Conservation (phyloP, 148 eudicot genomes). For the Rhododendron kiyosumense region DNA sequence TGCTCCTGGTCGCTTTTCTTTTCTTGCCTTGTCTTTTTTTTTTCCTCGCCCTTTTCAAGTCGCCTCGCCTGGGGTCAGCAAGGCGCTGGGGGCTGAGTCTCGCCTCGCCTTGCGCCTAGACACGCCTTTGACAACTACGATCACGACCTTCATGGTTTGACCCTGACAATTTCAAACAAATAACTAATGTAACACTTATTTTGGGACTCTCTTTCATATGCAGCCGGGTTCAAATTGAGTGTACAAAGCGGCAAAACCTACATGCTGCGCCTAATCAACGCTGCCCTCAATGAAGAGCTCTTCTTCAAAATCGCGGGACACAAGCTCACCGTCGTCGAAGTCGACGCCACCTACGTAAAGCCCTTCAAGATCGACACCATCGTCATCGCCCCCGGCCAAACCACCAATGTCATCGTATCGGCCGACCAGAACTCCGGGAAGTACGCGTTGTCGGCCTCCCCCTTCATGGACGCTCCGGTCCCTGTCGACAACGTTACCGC, state of each 20-base stretch:
- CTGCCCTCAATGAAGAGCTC: conserved; percentile 61
- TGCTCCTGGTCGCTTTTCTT: no score
- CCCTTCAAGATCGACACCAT: conserved; percentile 46
- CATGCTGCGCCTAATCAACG: conserved; percentile 51
- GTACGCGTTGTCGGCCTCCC: conserved; percentile 34
- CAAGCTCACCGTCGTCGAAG: conserved; percentile 44
- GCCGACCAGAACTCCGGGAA: conserved; percentile 32
- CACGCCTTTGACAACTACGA: no score
- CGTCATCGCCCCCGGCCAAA: conserved; percentile 49
- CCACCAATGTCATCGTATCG: conserved; percentile 39
- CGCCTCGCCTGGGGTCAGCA: no score
- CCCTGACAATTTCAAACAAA: not conserved
- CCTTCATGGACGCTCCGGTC: conserved; percentile 41
- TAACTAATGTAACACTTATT: not conserved
- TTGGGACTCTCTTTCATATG: not conserved
- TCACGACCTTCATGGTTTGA: not conserved
- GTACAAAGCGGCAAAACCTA: conserved; percentile 42
- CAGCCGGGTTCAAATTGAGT: conserved; percentile 34
- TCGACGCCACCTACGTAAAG: conserved; percentile 52
- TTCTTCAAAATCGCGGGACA: conserved; percentile 59
- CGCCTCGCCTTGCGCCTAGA: no score
- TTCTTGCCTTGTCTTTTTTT: no score
- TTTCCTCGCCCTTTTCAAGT: no score
- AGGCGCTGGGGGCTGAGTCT: no score
- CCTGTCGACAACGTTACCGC: conserved; percentile 47